A percentile compares a stretch with the other conserved stretches of the same genome.
phyloP scores from a whole-genome alignment of 108 stramenopile species.

The Cyclotella baltica region DNA sequence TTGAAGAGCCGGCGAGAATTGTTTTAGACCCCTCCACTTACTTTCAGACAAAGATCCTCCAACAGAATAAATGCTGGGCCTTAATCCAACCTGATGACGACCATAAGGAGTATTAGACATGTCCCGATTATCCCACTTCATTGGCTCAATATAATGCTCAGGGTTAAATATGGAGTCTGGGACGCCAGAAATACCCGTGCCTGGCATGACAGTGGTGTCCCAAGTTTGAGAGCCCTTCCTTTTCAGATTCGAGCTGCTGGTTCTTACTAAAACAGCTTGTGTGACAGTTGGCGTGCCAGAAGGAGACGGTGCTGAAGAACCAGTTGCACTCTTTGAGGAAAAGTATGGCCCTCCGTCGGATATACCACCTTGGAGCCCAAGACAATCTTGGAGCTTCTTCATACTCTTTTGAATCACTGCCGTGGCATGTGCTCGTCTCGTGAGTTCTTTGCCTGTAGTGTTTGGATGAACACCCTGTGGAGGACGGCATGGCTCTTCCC shows the following conservation, averaged over 20 bases:
- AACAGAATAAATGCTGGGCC: slow-evolving; percentile 40
- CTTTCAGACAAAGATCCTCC: slow-evolving; percentile 26
- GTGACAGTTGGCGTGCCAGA: slow-evolving; percentile 52
- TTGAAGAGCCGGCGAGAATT: slow-evolving; percentile 10
- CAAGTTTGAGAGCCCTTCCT: slow-evolving; percentile 27
- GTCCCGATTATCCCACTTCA: slow-evolving; percentile 59
- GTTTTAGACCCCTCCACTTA: slow-evolving; percentile 22
- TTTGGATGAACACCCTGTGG: slow-evolving; percentile 56
- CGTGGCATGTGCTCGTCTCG: slow-evolving; percentile 76
- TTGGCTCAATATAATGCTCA: slow-evolving; percentile 65
- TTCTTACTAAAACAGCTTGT: slow-evolving; percentile 38
- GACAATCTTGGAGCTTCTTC: slow-evolving; percentile 81
- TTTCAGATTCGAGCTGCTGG: slow-evolving; percentile 23
- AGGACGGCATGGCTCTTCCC: slow-evolving; percentile 90
- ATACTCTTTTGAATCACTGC: slow-evolving; percentile 86
- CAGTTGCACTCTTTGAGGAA: slow-evolving; percentile 26
- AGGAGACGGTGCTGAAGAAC: slow-evolving; percentile 20
- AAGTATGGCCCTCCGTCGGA: slow-evolving; percentile 75
- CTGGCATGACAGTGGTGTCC: slow-evolving; percentile 47
- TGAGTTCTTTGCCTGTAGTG: slow-evolving; percentile 72
- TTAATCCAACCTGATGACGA: slow-evolving; percentile 41
- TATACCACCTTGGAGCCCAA: slow-evolving; percentile 78
- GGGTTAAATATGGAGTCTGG: slow-evolving; percentile 76
- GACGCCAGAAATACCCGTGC: slow-evolving; percentile 72
- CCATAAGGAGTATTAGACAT: slow-evolving; percentile 79